Evolutionary conservation across 2,329 filamentous ascomycete species (phyloP), one percentile per base, ranked within the genome.

Genomic region (Hymenotorrendiella dingleyae): DNA sequence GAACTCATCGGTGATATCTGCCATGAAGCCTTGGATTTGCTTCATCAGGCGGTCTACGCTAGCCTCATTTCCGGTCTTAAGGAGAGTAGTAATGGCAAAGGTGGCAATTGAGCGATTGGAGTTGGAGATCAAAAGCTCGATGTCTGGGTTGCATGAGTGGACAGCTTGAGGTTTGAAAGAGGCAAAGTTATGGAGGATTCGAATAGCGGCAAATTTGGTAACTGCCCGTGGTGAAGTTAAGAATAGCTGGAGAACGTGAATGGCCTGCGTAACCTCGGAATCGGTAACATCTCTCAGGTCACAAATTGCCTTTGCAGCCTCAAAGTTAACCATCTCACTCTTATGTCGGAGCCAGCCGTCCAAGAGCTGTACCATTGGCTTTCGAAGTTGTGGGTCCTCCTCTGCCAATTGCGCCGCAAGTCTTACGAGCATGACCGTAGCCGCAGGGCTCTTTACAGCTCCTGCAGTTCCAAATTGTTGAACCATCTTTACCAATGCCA

Each of bases 401-500:
- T 95, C 89, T 23, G 91, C 91, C 49, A 98, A 73, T 71, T 95
- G 93, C 30, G 91, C 87, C 24, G 93, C 93, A 52, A 98, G 70
- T 55, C 93, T 80, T 42, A 98, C 93, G 21, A 98, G 76, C 78
- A 98, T 83, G 38, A 98, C 80, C 45, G 90, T 84, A 24, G 90
- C 93, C 47, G 91, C 87, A 16, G 93, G 89, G 66, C 86, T 96
- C 80, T 96, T 97, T 49, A 97, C 84, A 9, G 88, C 88, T 45
- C 93, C 93, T 12, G 89, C 80, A 40, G 84, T 83, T 40, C 89
- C 89, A 63, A 96, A 97, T 66, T 98, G 93, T 70, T 98, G 93
- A n/a, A 98, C 91, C 93, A 98, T 97, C 77, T 98, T 98, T 48
- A 97, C 91, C 57, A 98, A 70, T 17, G 93, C 90, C 93, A 98